Percentiles rank a stretch among this genome's conserved stretches.
These are phyloP conservation scores for Phaseolus lunatus DNA, from an alignment of 306 rosid genomes.

Conservation along the genomic window DNA sequence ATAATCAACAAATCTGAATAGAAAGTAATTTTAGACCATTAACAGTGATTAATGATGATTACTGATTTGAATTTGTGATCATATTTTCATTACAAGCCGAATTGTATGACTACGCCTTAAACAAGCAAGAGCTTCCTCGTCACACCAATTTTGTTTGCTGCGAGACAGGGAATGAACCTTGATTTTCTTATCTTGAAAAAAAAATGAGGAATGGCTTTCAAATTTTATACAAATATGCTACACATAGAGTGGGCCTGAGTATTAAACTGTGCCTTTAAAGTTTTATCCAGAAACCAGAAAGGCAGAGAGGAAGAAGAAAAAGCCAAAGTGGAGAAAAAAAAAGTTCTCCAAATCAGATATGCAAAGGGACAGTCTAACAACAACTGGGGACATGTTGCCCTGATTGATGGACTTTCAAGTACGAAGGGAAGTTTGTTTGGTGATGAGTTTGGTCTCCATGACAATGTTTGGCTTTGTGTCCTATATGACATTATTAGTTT, in stretches of 20 bases:
- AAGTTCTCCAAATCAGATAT: background rate
- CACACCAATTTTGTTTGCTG: background rate
- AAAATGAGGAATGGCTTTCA: background rate
- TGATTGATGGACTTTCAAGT: conserved; percentile 42
- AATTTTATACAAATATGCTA: background rate
- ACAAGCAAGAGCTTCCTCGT: background rate
- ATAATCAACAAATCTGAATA: no score
- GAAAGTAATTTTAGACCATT: background rate
- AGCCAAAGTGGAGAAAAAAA: background rate
- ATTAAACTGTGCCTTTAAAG: background rate
- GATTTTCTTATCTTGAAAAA: background rate
- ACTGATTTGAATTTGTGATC: background rate
- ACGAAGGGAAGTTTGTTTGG: conserved; percentile 46
- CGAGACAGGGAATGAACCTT: background rate
- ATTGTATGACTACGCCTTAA: background rate
- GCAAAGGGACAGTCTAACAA: conserved; percentile 38
- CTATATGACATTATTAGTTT: conserved; percentile 30
- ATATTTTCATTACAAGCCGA: background rate
- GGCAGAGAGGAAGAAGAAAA: background rate
- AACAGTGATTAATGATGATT: background rate
- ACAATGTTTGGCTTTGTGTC: conserved; percentile 47
- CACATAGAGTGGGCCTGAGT: background rate
- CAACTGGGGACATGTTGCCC: conserved; percentile 35
- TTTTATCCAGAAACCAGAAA: conserved; percentile 1
- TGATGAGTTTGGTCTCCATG: conserved; percentile 26